These are phyloP conservation scores for Trifolium repens DNA, from an alignment of 306 rosid species.

Conservation along the genomic window DNA sequence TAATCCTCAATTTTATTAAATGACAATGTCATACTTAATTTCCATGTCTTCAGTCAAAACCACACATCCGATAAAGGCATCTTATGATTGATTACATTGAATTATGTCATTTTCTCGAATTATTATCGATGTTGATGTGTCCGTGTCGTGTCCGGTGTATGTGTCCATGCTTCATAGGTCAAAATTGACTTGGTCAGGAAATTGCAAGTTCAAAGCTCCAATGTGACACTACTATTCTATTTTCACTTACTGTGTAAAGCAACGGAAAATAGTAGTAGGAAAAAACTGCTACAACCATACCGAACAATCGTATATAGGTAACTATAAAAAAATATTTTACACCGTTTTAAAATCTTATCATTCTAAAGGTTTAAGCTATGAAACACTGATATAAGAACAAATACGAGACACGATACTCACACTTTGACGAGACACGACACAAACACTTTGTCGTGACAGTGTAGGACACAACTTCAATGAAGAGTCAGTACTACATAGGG, in stretches of 20 bases:
- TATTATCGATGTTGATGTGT: too few relatives aligned
- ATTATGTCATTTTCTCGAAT: too few relatives aligned
- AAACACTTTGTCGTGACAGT: too few relatives aligned
- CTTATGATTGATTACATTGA: too few relatives aligned
- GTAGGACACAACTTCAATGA: too few relatives aligned
- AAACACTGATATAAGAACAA: too few relatives aligned
- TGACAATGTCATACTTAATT: neutral
- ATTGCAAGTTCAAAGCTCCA: slow-evolving; percentile 18
- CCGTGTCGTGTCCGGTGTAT: too few relatives aligned
- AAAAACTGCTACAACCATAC: slow-evolving; percentile 23
- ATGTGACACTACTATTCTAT: slow-evolving; percentile 12
- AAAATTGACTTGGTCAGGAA: too few relatives aligned
- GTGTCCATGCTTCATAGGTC: too few relatives aligned
- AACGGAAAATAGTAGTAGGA: slow-evolving; percentile 19
- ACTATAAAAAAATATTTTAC: slow-evolving; percentile 18
- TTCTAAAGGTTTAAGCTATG: slow-evolving; percentile 4
- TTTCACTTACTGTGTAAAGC: slow-evolving; percentile 26
- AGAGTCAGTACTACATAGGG: too few relatives aligned
- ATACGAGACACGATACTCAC: too few relatives aligned
- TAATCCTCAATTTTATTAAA: slow-evolving; percentile 13
- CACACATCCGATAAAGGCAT: neutral
- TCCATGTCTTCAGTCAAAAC: slow-evolving; percentile 8
- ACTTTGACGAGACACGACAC: too few relatives aligned
- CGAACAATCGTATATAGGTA: neutral
- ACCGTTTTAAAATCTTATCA: slow-evolving; percentile 6